These are phyloP conservation scores for Diospyros lotus DNA, from an alignment of 148 eudicot genomes.

Conservation along the genomic window DNA sequence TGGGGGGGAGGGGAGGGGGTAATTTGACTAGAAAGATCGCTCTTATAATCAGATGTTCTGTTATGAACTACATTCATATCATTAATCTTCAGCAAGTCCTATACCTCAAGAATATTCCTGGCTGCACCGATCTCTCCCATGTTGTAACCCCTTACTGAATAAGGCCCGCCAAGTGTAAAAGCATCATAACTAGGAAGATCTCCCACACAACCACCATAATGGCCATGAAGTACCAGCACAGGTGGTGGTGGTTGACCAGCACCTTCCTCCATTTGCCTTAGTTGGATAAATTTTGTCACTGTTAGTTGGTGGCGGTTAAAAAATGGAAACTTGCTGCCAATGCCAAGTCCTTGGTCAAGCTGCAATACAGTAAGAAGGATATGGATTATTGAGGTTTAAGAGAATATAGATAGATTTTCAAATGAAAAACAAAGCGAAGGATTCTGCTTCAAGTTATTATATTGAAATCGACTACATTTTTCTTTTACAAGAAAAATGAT, in stretches of 20 bases:
- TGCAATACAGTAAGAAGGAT: constrained; percentile 26
- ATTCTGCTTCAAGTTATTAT: background rate
- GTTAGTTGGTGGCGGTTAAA: constrained; percentile 93
- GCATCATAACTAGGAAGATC: constrained; percentile 98
- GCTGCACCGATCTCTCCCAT: constrained; percentile 99
- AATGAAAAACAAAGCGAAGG: background rate
- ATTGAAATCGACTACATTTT: background rate
- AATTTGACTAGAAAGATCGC: background rate
- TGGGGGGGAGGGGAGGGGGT: too few relatives aligned
- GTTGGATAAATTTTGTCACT: constrained; percentile 68
- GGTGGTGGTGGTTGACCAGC: constrained; percentile 96
- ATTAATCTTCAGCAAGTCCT: background rate
- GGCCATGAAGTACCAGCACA: constrained; percentile 91
- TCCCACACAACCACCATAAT: constrained; percentile 96
- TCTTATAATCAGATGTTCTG: background rate
- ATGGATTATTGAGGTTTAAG: background rate
- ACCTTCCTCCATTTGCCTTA: constrained; percentile 86
- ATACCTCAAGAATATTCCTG: constrained; percentile 91
- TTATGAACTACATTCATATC: background rate
- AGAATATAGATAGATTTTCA: background rate
- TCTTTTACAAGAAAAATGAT: too few relatives aligned
- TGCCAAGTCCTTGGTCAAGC: constrained; percentile 96
- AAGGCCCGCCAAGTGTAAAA: constrained; percentile 94
- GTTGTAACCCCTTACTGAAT: constrained; percentile 98
- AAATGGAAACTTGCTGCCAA: constrained; percentile 84